These are phyloP conservation scores for Meyerozyma smithsonii DNA, from an alignment of 1,139 yeast species.

Conservation along the genomic window DNA sequence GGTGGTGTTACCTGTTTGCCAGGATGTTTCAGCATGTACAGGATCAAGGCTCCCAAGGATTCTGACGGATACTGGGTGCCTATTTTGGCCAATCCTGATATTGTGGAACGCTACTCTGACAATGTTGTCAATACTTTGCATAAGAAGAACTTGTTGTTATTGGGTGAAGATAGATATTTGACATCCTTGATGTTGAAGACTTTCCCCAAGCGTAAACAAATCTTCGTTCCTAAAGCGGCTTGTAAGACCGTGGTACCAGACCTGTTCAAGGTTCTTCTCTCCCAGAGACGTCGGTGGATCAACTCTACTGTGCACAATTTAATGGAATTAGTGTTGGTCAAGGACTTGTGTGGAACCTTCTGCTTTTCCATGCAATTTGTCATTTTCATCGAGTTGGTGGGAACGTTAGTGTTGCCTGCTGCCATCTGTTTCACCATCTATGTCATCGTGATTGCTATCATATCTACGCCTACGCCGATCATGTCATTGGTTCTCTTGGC, in stretches of 20 bases:
- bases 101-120: constrained; percentile 91
- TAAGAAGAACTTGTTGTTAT: constrained; percentile 76
- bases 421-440: constrained; percentile 86
- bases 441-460: constrained; percentile 71
- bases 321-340: constrained; percentile 83
- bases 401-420: constrained; percentile 89
- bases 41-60: constrained; percentile 92
- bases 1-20: constrained; percentile 98
- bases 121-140: constrained; percentile 86
- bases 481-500: constrained; percentile 76
- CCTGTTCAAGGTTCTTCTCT: constrained; percentile 69
- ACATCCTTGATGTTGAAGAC: constrained; percentile 88
- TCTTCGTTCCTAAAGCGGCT: constrained; percentile 93
- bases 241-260: constrained; percentile 94
- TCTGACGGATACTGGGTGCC: constrained; percentile 95
- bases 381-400: constrained; percentile 79
- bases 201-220: constrained; percentile 87
- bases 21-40: constrained; percentile 94
- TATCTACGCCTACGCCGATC: constrained; percentile 78
- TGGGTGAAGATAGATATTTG: constrained; percentile 92
- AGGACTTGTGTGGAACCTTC: constrained; percentile 93
- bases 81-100: constrained; percentile 90
- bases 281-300: constrained; percentile 98
- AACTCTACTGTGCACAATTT: constrained; percentile 95
- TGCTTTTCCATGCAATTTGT: constrained; percentile 97